Evolutionary conservation across 2,329 filamentous ascomycete genomes (phyloP), one percentile per base, ranked within the genome.

Genomic region (Tolypocladium paradoxum): DNA sequence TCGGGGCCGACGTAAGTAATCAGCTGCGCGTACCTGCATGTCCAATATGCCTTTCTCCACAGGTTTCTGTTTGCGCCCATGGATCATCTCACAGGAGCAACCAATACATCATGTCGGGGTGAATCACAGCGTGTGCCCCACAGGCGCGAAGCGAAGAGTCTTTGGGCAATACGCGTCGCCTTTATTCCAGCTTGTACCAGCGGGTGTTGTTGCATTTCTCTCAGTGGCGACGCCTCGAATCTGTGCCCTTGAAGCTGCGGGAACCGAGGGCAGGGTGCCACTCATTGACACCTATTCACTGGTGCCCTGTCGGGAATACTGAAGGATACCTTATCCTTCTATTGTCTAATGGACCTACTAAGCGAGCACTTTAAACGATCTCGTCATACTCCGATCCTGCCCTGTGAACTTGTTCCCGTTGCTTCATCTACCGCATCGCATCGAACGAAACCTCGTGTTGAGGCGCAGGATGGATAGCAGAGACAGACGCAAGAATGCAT

Each of bases 1-100:
- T n/a, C 65, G 77, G 59, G 76, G 77, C 50, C 70, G 77, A 59
- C 71, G 77, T 79, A 66, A 72, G 76, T 76, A 48, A 40, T 55
- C 53, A 29, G 12, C 27, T 20, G 43, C 43, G 43, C 31, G 9
- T 12, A 16, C 12, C 40, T 34, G 40, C 24, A 14, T 47, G n/a
- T 12, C n/a, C 50, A 22, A n/a, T 18, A 29, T 35, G 16, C n/a
- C 20, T n/a, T 14, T 8, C 18, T 11, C 37, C 24, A 22, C 11
- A 14, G 24, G 20, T 29, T 38, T 37, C 24, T 31, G 18, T 33
- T 31, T 14, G 18, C 24, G 3, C 27, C 27, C 9, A 20, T 27
- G 5, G 3, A 29, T 46, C 27, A n/a, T n/a, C 43, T 46, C 34
- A n/a, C 18, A 27, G 16, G 18, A n/a, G 43, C 43, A 24, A 18